phyloP scores from a whole-genome alignment of 805 yeast species.

The Myxozyma sirexii region DNA sequence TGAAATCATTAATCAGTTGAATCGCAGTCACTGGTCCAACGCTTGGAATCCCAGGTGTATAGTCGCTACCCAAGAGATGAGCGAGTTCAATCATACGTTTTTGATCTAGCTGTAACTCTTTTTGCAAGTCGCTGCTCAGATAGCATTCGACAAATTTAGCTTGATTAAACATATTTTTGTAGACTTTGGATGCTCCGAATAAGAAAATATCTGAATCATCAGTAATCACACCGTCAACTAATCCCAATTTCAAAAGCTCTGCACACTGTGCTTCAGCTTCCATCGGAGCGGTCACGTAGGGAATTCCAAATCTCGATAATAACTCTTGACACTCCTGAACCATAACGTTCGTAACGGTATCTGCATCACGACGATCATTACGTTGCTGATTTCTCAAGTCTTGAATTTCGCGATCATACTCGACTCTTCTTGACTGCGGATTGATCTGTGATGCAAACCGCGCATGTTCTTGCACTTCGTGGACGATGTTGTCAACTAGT shows the following conservation, averaged over 20 bases:
- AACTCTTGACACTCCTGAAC: slow-evolving; percentile 87
- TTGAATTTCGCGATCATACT: slow-evolving; percentile 41
- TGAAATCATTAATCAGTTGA: slow-evolving; percentile 88
- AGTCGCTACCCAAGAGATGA: slow-evolving; percentile 86
- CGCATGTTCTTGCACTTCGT: slow-evolving; percentile 75
- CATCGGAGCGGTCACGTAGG: slow-evolving; percentile 94
- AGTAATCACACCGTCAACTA: slow-evolving; percentile 94
- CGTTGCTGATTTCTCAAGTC: slow-evolving; percentile 61
- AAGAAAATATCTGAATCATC: slow-evolving; percentile 97
- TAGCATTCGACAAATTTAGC: slow-evolving; percentile 90
- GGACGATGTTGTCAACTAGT: slow-evolving; percentile 59
- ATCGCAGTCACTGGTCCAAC: slow-evolving; percentile 92
- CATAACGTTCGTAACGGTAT: slow-evolving; percentile 86
- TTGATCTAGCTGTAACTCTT: slow-evolving; percentile 66
- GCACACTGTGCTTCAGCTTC: slow-evolving; percentile 99
- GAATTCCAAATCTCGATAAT: slow-evolving; percentile 85
- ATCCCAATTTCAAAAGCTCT: slow-evolving; percentile 60
- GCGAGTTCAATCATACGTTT: slow-evolving; percentile 77
- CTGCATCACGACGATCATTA: slow-evolving; percentile 81
- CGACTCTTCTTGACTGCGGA: slow-evolving; percentile 14
- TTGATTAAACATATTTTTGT: slow-evolving; percentile 93
- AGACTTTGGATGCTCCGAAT: slow-evolving; percentile 81
- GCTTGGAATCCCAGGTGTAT: slow-evolving; percentile 89
- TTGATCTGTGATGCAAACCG: slow-evolving; percentile 51
- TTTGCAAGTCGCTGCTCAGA: slow-evolving; percentile 57